Base-by-base conservation (phyloP, 2,329 filamentous ascomycete species). In the Aspergillus quadricinctus region DNA sequence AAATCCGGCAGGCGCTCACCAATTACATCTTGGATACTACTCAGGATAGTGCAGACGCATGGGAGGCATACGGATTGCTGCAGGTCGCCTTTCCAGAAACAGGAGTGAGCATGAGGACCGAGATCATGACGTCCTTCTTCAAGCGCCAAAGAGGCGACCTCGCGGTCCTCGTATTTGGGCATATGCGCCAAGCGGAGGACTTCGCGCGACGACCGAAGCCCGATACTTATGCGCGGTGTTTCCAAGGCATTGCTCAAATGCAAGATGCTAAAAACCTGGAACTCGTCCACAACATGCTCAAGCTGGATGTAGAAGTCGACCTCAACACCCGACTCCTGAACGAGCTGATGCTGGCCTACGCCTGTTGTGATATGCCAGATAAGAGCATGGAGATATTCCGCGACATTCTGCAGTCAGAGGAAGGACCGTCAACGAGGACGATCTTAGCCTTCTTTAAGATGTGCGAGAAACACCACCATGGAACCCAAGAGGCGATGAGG, bases 241-340 rank as follows among this genome's bases (percentile, higher is more conserved):
- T 97, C 56, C 83, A 89, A 57, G 90, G 91, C 2, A 83, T 96
- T 25, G 87, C 87, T 3, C 76, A 77, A 29, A 79, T 80, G 8
- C 75, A 72, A 14, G 85, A 89, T 64, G 67, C 75, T 1, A 85
- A 89, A 55, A 86, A 85, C 45, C 77, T 97, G 21, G 84, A 86
- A 57, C 84, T 88, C 59, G 83, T 96, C 2, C 89, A 96, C 76
- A 96, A 97, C 69, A 93, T 96, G 84, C 81, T 97, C 63, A 97
- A 96, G 76, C 87, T 97, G 72, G 94, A 99, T 71, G 82, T 87
- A n/a, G 83, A 84, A 45, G 81, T 97, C 40, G 86, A 92, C 64
- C 81, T 88, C 4, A 86, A 83, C 64, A 97, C 93, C 0, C 80
- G 78, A 54, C 78, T 97, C 2, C 85, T 88, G 64, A 97, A 96